phyloP scores from a whole-genome alignment of 345 rosid genomes.

The Brassica cretica region DNA sequence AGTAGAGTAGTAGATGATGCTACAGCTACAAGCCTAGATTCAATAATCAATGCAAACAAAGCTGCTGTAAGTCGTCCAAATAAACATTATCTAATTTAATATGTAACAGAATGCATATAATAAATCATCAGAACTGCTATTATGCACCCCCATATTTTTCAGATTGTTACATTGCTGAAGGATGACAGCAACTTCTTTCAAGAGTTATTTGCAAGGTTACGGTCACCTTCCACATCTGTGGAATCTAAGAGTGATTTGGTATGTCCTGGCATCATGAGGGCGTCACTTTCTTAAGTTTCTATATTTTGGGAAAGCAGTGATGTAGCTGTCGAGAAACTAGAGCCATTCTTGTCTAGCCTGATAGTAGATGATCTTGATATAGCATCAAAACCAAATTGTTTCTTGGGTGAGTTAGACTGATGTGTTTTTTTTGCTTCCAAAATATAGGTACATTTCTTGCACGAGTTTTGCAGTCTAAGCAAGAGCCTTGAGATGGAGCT shows the following conservation, averaged over 20 bases:
- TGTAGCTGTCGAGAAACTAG: background rate
- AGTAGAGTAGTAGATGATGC: constrained; percentile 75
- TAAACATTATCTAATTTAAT: background rate
- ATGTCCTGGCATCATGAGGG: constrained; percentile 25
- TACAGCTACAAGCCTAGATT: constrained; percentile 61
- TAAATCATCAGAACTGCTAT: constrained; percentile 2
- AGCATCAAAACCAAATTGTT: constrained; percentile 15
- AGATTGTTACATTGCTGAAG: constrained; percentile 81
- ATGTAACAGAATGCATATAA: background rate
- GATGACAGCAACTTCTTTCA: constrained; percentile 81
- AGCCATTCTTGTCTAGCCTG: constrained; percentile 1
- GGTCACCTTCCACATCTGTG: constrained; percentile 56
- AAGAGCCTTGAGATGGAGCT: constrained; percentile 73
- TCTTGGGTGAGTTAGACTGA: constrained; percentile 27
- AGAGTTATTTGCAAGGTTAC: constrained; percentile 77
- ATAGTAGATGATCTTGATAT: constrained; percentile 13
- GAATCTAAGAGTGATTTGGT: constrained; percentile 88
- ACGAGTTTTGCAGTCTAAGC: constrained; percentile 82
- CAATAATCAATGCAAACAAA: constrained; percentile 70
- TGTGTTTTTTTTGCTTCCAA: constrained; percentile 11
- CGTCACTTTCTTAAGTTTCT: constrained; percentile 10
- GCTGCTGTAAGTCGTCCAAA: constrained; percentile 62
- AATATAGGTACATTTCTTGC: constrained; percentile 75
- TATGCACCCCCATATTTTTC: constrained; percentile 9
- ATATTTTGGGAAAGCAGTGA: background rate